These are phyloP conservation scores for Physocladia obscura DNA, from an alignment of 192 early-diverging fungal genomes.

Conservation along the genomic window DNA sequence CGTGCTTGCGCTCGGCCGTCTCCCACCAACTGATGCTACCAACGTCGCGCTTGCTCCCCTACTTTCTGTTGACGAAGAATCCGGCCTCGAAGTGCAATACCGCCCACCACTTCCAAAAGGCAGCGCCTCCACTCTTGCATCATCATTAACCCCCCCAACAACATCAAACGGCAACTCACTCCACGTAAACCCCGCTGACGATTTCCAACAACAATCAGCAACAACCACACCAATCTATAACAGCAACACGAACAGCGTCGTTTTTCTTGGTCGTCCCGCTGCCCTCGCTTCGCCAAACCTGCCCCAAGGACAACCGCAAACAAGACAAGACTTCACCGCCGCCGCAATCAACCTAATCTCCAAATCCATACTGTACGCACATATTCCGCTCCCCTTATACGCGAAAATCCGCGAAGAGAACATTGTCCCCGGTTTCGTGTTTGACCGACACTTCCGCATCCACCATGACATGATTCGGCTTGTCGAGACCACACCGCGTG, in stretches of 20 bases:
- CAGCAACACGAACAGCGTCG: neutral
- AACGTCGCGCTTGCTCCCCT: neutral
- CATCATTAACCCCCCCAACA: neutral
- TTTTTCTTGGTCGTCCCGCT: slow-evolving; percentile 6
- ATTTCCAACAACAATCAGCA: neutral
- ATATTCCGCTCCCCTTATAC: slow-evolving; percentile 18
- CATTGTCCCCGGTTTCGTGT: slow-evolving; percentile 18
- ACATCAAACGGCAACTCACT: neutral
- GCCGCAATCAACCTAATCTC: slow-evolving; percentile 24
- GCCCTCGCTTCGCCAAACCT: neutral
- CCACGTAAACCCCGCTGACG: neutral
- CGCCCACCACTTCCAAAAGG: neutral
- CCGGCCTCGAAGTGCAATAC: neutral
- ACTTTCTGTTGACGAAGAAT: neutral
- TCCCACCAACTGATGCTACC: neutral
- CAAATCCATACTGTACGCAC: slow-evolving; percentile 27
- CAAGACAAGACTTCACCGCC: neutral
- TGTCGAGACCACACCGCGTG: slow-evolving; percentile 13
- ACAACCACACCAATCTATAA: neutral
- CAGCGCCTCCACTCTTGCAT: neutral
- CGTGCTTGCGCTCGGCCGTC: slow-evolving; percentile 11
- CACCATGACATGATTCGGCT: slow-evolving; percentile 26
- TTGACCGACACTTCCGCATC: slow-evolving; percentile 23
- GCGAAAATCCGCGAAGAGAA: slow-evolving; percentile 6
- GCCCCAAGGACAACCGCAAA: neutral